Conservation (phyloP, 2,329 filamentous ascomycete genomes). For the Salinomyces thailandicus region DNA sequence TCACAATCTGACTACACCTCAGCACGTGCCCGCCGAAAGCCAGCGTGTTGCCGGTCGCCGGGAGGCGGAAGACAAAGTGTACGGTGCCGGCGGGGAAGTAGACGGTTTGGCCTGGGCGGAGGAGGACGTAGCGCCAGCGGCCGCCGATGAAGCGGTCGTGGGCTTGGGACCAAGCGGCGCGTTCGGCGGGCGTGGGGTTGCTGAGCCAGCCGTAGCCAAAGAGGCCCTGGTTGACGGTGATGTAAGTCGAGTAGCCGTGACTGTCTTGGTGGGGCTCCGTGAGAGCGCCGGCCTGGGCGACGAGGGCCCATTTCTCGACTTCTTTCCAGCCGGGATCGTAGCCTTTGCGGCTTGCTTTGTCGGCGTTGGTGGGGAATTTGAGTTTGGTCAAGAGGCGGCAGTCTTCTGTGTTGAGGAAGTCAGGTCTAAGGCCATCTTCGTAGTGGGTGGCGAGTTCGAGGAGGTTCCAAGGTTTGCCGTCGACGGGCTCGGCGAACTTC, state of each 20-base stretch:
- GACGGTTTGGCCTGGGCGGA: slow-evolving; percentile 23
- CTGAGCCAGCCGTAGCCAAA: slow-evolving; percentile 26
- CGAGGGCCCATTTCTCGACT: slow-evolving; percentile 25
- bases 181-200: slow-evolving; percentile 16
- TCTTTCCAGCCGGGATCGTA: slow-evolving; percentile 24
- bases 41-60: slow-evolving; percentile 20
- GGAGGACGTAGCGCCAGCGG: slow-evolving; percentile 22
- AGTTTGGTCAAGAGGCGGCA: slow-evolving; percentile 24
- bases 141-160: slow-evolving; percentile 14
- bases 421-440: slow-evolving; percentile 24
- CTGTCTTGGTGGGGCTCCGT: slow-evolving; percentile 26
- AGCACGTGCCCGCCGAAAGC: slow-evolving; percentile 26
- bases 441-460: slow-evolving; percentile 24
- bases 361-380: slow-evolving; percentile 18
- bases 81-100: slow-evolving; percentile 25
- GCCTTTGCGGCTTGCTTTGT: slow-evolving; percentile 18
- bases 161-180: slow-evolving; percentile 15
- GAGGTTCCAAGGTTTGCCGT: slow-evolving; percentile 21
- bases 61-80: slow-evolving; percentile 26
- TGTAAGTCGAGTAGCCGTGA: slow-evolving; percentile 26
- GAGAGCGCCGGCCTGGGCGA: slow-evolving; percentile 25
- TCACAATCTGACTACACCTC: slow-evolving; percentile 26
- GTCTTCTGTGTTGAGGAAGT: slow-evolving; percentile 23
- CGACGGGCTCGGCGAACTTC: slow-evolving; percentile 12
- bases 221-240: slow-evolving; percentile 23